Base-by-base conservation (phyloP, 345 rosid species). In the Eucalyptus sp. region DNA sequence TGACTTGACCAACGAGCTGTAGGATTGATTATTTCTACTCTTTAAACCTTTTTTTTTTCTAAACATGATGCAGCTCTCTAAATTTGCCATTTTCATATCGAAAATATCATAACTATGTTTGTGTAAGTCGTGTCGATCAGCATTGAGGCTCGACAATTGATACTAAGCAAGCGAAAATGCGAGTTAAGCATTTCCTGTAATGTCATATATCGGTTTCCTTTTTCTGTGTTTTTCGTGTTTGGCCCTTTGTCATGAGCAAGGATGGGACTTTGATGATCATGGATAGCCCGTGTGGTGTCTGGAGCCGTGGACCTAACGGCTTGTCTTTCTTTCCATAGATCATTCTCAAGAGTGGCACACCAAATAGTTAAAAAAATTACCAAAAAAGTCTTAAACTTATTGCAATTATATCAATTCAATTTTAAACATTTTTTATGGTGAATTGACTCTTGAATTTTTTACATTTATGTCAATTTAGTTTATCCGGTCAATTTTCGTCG, bases 401-500 rank as follows among this genome's bases (percentile, higher is more conserved):
- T 56, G 0, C 1, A 24, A 56, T 24, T 24, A 56, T 56, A 56
- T 22, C 2, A 24, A 0, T 56, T 2, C 0, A 56, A 22, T 56
- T 24, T 10, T 9, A 9, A 56, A 56, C 6, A 4, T 22, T 22
- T 4, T 52, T 50, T 50, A 7, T 52, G 9, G 24, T 52, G 0
- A 18, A 18, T 52, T 54, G 25, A 56, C 27, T 56, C 1, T 24
- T 24, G 11, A 56, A 24, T 6, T 56, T 56, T 56, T 24, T 56
- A 56, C 12, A 56, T 56, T 24, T 56, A 56, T 24, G 29, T 3
- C 1, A 24, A 56, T 56, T 56, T 56, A 18, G 1, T 56, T 24
- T 9, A 56, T 56, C 5, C 1, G 1, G 2, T 56, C 13, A 56
- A 56, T 56, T 56, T 54, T 54, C 2, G 1, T 1, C 0, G 0